These are phyloP conservation scores for Limnomonas spitsbergensis DNA, from an alignment of 139 green algal species.

Conservation along the genomic window DNA sequence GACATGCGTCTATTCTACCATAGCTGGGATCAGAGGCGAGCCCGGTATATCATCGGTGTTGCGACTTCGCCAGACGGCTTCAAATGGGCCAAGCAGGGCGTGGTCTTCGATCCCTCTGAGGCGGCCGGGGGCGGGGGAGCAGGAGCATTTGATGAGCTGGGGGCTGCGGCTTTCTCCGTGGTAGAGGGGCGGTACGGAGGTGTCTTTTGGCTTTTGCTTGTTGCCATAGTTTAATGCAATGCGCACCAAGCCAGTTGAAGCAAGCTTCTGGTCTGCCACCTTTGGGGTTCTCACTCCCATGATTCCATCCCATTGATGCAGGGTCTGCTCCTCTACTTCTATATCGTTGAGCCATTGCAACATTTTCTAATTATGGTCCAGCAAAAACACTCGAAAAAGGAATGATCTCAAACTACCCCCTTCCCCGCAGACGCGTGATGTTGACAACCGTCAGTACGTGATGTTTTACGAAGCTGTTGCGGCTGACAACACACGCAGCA, in stretches of 20 bases:
- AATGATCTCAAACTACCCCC: no score
- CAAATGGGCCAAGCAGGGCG: constrained; percentile 56
- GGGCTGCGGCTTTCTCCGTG: constrained; percentile 35
- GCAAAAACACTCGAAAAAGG: no score
- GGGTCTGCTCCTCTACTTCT: no score
- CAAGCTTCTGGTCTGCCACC: no score
- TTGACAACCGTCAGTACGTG: constrained; percentile 70
- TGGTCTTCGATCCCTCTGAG: constrained; percentile 5
- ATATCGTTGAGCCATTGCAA: no score
- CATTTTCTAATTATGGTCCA: no score
- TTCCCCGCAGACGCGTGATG: constrained; percentile 51
- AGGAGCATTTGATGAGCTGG: constrained; percentile 58
- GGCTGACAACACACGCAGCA: constrained; percentile 54
- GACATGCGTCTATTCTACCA: constrained; percentile 93
- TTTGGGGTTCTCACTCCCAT: no score
- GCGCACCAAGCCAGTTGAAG: no score
- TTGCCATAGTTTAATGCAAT: no score
- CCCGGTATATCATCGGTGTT: constrained; percentile 57
- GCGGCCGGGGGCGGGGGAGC: constrained; percentile 11
- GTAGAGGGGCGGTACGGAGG: not conserved
- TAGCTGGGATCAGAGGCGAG: constrained; percentile 54
- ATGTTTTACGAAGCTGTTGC: constrained; percentile 91
- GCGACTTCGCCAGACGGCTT: constrained; percentile 78
- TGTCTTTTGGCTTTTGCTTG: no score
- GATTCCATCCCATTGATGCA: no score